These are phyloP conservation scores for Pseudonitzschia multiseries DNA, from an alignment of 108 stramenopile genomes.

Conservation along the genomic window DNA sequence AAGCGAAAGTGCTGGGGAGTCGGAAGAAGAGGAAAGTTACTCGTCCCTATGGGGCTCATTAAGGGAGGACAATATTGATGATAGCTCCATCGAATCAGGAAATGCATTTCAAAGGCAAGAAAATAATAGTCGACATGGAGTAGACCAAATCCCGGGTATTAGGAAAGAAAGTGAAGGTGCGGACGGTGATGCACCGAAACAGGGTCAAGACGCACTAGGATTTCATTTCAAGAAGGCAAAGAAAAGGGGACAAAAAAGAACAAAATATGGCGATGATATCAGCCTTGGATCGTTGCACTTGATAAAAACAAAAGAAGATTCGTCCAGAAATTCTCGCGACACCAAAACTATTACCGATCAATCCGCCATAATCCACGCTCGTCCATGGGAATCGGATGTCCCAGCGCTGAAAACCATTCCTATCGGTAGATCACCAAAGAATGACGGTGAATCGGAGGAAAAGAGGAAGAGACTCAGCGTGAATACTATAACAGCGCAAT, in stretches of 20 bases:
- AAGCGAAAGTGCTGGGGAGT: slow-evolving; percentile 16
- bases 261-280: slow-evolving; percentile 32
- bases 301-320: background rate
- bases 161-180: background rate
- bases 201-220: background rate
- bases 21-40: no score
- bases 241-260: slow-evolving; percentile 14
- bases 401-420: background rate
- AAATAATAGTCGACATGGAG: background rate
- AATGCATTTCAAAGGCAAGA: background rate
- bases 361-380: background rate
- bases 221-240: slow-evolving; percentile 32
- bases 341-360: background rate
- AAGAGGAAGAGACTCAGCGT: background rate
- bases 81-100: slow-evolving; percentile 8
- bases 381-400: background rate
- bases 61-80: background rate
- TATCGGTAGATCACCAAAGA: background rate
- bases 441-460: background rate
- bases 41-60: background rate
- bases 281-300: slow-evolving; percentile 29
- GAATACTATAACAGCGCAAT: slow-evolving; percentile 11
- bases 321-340: background rate
- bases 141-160: background rate
- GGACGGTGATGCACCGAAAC: background rate